Percentiles rank a stretch among this genome's conserved stretches.
Conservation (phyloP, 2,329 filamentous ascomycete species). For the Ceratocystis ficicola region DNA sequence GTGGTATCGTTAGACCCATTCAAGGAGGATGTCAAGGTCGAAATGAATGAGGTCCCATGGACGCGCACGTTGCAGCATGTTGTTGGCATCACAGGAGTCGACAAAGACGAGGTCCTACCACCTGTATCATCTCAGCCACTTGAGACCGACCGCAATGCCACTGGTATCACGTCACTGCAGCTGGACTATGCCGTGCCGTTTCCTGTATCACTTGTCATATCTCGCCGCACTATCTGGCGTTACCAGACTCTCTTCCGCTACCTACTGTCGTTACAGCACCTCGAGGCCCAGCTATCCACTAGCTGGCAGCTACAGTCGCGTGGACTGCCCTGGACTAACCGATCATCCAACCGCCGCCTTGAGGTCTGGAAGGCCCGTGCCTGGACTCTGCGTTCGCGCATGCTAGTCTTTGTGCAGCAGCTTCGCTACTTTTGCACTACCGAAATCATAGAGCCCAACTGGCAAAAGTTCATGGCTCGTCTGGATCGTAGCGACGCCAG, state of each 20-base stretch:
- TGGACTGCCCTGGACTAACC: slow-evolving; percentile 68
- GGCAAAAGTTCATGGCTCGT: slow-evolving; percentile 84
- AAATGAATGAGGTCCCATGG: slow-evolving; percentile 89
- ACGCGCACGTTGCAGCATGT: slow-evolving; percentile 92
- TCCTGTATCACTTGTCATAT: slow-evolving; percentile 87
- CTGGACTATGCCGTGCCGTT: slow-evolving; percentile 93
- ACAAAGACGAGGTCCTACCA: slow-evolving; percentile 73
- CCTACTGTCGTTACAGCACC: slow-evolving; percentile 73
- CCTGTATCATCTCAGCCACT: slow-evolving; percentile 53
- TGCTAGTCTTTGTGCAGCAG: slow-evolving; percentile 96
- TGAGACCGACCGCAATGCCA: slow-evolving; percentile 78
- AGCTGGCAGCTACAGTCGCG: slow-evolving; percentile 88
- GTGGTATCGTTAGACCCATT: slow-evolving; percentile 90
- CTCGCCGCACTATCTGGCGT: slow-evolving; percentile 87
- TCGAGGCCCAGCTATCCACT: slow-evolving; percentile 74
- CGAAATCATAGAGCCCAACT: slow-evolving; percentile 96
- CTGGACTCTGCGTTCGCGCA: slow-evolving; percentile 81
- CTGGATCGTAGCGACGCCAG: slow-evolving; percentile 49
- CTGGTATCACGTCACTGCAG: slow-evolving; percentile 82
- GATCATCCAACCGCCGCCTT: slow-evolving; percentile 56
- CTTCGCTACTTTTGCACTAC: slow-evolving; percentile 92
- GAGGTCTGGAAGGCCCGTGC: slow-evolving; percentile 89
- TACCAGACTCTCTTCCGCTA: slow-evolving; percentile 96
- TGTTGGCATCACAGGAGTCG: slow-evolving; percentile 90
- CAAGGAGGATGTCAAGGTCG: slow-evolving; percentile 95